Conservation (phyloP, 1,139 yeast species). For the Candida sanyaensis region DNA sequence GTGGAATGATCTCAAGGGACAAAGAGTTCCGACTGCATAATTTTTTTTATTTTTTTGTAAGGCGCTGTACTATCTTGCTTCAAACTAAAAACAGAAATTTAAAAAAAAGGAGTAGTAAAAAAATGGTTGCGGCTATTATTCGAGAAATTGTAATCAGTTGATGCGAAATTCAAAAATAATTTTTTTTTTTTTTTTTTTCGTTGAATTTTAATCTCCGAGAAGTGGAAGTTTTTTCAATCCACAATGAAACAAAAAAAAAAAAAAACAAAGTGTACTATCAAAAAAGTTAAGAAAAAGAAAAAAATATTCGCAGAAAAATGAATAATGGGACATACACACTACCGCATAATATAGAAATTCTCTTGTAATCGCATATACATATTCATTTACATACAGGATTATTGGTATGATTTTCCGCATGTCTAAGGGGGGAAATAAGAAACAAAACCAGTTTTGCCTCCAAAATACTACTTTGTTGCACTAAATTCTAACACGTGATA, state of each 20-base stretch:
- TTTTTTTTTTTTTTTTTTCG: neutral
- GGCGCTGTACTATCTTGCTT: neutral
- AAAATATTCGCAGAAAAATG: neutral
- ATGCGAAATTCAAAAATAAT: neutral
- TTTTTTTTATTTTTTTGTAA: neutral
- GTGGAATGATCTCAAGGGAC: conserved; percentile 10
- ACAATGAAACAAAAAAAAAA: neutral
- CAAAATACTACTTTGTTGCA: neutral
- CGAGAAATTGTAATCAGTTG: neutral
- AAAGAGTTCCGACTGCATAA: conserved; percentile 6
- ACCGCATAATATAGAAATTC: neutral
- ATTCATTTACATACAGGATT: neutral
- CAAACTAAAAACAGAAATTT: too few relatives aligned
- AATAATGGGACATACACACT: neutral
- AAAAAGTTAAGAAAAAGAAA: neutral
- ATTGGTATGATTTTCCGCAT: neutral
- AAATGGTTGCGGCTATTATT: neutral
- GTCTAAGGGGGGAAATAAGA: neutral
- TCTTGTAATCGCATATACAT: neutral
- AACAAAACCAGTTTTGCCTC: neutral
- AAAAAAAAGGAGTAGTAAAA: too few relatives aligned
- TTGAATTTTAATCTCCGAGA: neutral
- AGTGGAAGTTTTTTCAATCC: neutral
- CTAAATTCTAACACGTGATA: too few relatives aligned
- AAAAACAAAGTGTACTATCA: too few relatives aligned